phyloP scores from a whole-genome alignment of 2,329 filamentous ascomycete species.

The Alternaria gaisen region DNA sequence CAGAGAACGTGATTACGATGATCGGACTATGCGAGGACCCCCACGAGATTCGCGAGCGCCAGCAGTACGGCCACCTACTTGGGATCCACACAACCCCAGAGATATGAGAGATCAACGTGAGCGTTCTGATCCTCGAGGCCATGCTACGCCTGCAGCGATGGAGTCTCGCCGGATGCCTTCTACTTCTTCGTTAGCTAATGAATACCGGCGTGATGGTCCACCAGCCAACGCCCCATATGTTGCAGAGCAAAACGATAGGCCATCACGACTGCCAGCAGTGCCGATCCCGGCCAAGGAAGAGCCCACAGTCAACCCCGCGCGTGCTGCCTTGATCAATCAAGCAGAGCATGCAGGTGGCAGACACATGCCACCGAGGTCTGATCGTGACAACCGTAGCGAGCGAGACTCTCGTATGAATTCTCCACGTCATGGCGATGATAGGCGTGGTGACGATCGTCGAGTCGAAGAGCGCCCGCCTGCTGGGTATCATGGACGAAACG shows the following conservation, averaged over 20 bases:
- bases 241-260: conserved; percentile 35
- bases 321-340: conserved; percentile 54
- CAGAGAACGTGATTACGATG: conserved; percentile 50
- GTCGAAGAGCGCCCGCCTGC: conserved; percentile 35
- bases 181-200: conserved; percentile 30
- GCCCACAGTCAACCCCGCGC: conserved; percentile 53
- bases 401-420: conserved; percentile 42
- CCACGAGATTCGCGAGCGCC: conserved; percentile 43
- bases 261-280: conserved; percentile 27
- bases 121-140: conserved; percentile 43
- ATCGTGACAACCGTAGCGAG: conserved; percentile 44
- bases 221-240: conserved; percentile 27
- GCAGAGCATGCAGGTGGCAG: conserved; percentile 33
- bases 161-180: conserved; percentile 36
- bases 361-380: conserved; percentile 37
- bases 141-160: conserved; percentile 26
- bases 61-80: conserved; percentile 33
- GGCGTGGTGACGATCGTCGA: conserved; percentile 39
- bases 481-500: conserved; percentile 37
- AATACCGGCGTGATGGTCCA: conserved; percentile 42
- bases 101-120: conserved; percentile 42
- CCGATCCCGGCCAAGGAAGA: conserved; percentile 28
- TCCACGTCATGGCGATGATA: conserved; percentile 36
- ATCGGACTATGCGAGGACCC: conserved; percentile 46
- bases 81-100: conserved; percentile 40